These are phyloP conservation scores for Trichoderma virens DNA, from an alignment of 495 filamentous ascomycete species.

Conservation along the genomic window DNA sequence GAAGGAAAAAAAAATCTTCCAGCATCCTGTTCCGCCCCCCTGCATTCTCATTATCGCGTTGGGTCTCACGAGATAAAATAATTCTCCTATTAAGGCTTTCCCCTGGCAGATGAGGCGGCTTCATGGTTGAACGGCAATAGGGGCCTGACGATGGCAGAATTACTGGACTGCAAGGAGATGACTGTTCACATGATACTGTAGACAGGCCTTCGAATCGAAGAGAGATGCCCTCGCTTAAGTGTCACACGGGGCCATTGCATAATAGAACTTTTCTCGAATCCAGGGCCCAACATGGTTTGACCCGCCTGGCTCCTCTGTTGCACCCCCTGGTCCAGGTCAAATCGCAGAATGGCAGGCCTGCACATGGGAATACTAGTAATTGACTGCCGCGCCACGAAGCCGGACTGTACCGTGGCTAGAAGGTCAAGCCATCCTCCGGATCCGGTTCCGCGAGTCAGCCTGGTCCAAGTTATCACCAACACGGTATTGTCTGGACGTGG, in stretches of 20 bases:
- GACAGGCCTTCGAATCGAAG: neutral
- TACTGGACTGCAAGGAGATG: neutral
- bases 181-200: constrained; percentile 6
- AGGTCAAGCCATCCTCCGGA: neutral
- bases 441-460: constrained; percentile 1
- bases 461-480: too few relatives aligned
- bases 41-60: neutral
- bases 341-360: neutral
- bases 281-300: neutral
- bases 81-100: neutral
- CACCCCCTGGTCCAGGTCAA: neutral
- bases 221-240: neutral
- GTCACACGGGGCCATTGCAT: neutral
- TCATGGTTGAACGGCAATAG: neutral
- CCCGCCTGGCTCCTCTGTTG: neutral
- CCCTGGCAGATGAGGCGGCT: neutral
- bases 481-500: too few relatives aligned
- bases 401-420: neutral
- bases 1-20: too few relatives aligned
- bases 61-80: neutral
- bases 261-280: neutral
- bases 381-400: neutral
- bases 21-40: neutral
- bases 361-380: neutral
- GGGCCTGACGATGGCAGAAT: neutral